Evolutionary conservation across 140 eudicot genomes (phyloP), one percentile per base, ranked within the genome.

Genomic region (Bidens hawaiensis): DNA sequence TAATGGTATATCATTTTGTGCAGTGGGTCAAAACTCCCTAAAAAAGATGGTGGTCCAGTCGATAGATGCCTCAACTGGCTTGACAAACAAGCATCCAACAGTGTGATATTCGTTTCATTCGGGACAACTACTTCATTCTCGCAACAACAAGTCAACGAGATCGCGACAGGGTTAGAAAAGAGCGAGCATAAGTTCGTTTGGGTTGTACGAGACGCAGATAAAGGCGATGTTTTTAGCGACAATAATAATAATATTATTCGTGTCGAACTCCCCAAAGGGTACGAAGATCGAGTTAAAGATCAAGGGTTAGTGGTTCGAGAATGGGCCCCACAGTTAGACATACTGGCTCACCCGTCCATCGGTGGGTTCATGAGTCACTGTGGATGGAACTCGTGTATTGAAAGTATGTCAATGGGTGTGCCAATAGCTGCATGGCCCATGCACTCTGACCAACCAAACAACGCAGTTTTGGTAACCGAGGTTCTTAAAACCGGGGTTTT

Each of bases 281-380:
- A 66, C 19, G 88, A 82, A 50, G 53, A 68, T 26, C 60, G 79
- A 25, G 79, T 82, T 26, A 15, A 43, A 53, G 77, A 53, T 1
- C 27, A 40, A 4, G 88, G 82, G 0, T 4, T 74, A 0, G 59
- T n/a, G n/a, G n/a, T n/a, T n/a, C n/a, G n/a, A n/a, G n/a, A n/a
- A n/a, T n/a, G n/a, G n/a, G n/a, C n/a, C 78, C 87, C 83, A 0
- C 87, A 81, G 18, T 55, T 78, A 40, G 81, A 77, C 6, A 78
- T 81, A 16, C 22, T 81, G 60, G 73, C 52, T 25, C 87, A 81
- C 18, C 52, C 51, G 0, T 61, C 87, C 0, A 56, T 69, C 3
- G 87, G 87, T n/a, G 87, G 83, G 0, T 81, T 81, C 41, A 53
- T 81, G 70, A 81, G 78, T n/a, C n/a, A n/a, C n/a, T n/a, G n/a